Evolutionary conservation across 768 basidiomycete genomes (phyloP), one percentile per base, ranked within the genome.

Genomic region (Kwoniella dendrophila): DNA sequence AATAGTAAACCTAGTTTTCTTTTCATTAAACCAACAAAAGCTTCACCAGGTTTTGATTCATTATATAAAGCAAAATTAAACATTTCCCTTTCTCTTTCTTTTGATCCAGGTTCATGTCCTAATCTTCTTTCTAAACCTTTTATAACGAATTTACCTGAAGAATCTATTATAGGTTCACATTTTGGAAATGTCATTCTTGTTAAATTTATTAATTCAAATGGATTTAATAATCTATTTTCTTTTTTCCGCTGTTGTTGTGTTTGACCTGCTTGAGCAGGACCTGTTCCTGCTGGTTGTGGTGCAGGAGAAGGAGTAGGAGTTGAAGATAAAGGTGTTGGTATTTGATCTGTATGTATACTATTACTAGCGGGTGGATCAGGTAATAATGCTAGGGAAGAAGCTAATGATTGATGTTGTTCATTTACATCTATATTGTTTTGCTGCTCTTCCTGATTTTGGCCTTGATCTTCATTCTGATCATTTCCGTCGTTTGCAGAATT

Each of bases 121-220:
- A 68, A 65, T 27, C 74, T 32, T 24, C 64, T 22, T 52, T 69
- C 72, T 36, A 75, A 36, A 16, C 74, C 74, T 12, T 50, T 50
- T 11, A 75, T 71, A 3, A 75, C 63, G 50, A 75, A 75, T 48
- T 67, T 53, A 5, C 74, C 74, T 14, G 66, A 44, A 4, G 64
- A 56, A 45, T 71, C 71, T 26, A 75, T 64, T 0, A 59, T 49
- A 12, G 71, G 69, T 32, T 69, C 68, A 26, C 67, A 67, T 24
- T 71, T 65, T 16, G 70, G 70, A 50, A 75, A 75, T 0, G 74
- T 69, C 68, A 75, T 75, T 26, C 66, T 49, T 0, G 66, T 55
- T 16, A 75, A 58, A 20, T 56, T 67, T 41, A 75, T 73, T n/a
- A 75, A 60, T 41, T 75, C 74, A 20, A 73, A 56, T 2, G 74